Evolutionary conservation across 2,329 filamentous ascomycete species (phyloP), one percentile per base, ranked within the genome.

Genomic region (Calycina herbarum): DNA sequence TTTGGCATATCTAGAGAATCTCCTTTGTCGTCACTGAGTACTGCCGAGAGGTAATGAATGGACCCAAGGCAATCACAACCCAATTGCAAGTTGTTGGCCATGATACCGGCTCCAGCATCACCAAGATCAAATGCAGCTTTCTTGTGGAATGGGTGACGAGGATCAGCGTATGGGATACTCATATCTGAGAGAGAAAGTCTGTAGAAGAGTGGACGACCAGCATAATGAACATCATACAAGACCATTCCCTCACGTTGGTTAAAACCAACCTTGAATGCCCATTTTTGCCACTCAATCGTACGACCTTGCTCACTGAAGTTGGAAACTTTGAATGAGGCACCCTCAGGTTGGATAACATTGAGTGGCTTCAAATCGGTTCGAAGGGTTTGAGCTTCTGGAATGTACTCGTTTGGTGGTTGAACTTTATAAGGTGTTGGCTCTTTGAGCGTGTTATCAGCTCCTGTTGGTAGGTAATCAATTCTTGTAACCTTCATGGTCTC

Each of bases 61-160:
- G 86, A 85, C 3, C 89, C 89, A 0, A 91, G 79, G 71, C 89
- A 91, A 74, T 91, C 89, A 71, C 89, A 91, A 33, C 89, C 89
- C 1, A 91, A 80, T 70, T 89, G 84, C 2, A 91, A 79, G 73
- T 90, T 86, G 74, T 91, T 91, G 65, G 88, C 86, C 80, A 87
- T 89, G 66, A 87, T 81, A 57, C 89, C 88, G 13, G 87, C 86
- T 38, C 87, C 84, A 45, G 82, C 86, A 74, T 91, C 88, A 38
- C 89, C 89, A 29, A 90, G 81, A 75, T 91, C 89, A 69, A 91
- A 91, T 0, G 89, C 89, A 5, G 86, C 83, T 76, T 91, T 91
- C 75, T 87, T 87, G 77, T 90, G 86, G 76, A 83, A 91, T 2
- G 89, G 89, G 60, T 85, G 83, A 3, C 89, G 83, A 5, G 89